A percentile compares a stretch with the other conserved stretches of the same genome.
phyloP scores from a whole-genome alignment of 2,329 filamentous ascomycete species.

The Xylaria digitata region DNA sequence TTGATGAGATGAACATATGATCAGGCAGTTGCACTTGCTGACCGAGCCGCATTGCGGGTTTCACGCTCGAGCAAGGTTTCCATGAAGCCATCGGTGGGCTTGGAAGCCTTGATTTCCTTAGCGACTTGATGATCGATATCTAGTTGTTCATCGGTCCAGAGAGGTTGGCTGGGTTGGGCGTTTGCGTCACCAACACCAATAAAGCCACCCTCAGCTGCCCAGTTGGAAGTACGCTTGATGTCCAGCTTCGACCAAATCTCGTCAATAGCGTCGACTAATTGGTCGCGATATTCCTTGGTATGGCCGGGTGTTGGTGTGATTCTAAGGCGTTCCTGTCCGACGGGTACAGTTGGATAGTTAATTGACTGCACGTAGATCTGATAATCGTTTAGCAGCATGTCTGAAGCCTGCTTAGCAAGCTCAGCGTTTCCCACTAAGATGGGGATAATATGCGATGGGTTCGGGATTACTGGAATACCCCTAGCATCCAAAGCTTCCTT shows the following conservation, averaged over 20 bases:
- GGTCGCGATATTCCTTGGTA: slow-evolving; percentile 82
- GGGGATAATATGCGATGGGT: slow-evolving; percentile 96
- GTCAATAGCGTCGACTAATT: slow-evolving; percentile 85
- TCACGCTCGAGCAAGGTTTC: slow-evolving; percentile 71
- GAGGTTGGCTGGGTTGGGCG: slow-evolving; percentile 71
- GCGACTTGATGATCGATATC: slow-evolving; percentile 73
- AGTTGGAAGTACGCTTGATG: slow-evolving; percentile 93
- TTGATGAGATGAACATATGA: slow-evolving; percentile 28
- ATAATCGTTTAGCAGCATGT: slow-evolving; percentile 89
- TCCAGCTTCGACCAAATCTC: slow-evolving; percentile 88
- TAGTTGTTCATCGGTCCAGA: slow-evolving; percentile 93
- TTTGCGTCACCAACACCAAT: slow-evolving; percentile 87
- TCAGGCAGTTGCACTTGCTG: slow-evolving; percentile 52
- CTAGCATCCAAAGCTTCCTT: slow-evolving; percentile 82
- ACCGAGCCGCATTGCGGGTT: slow-evolving; percentile 45
- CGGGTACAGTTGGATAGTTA: slow-evolving; percentile 98
- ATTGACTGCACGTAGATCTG: slow-evolving; percentile 98
- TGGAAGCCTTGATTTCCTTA: slow-evolving; percentile 67
- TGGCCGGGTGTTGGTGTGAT: slow-evolving; percentile 97
- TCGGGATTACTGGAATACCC: slow-evolving; percentile 96
- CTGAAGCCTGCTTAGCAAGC: slow-evolving; percentile 89
- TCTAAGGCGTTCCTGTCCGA: slow-evolving; percentile 95
- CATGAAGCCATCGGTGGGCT: slow-evolving; percentile 58
- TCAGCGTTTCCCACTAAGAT: slow-evolving; percentile 94
- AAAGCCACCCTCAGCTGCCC: slow-evolving; percentile 91